phyloP scores from a whole-genome alignment of 345 rosid species.

The Bruguiera gymnorhiza region DNA sequence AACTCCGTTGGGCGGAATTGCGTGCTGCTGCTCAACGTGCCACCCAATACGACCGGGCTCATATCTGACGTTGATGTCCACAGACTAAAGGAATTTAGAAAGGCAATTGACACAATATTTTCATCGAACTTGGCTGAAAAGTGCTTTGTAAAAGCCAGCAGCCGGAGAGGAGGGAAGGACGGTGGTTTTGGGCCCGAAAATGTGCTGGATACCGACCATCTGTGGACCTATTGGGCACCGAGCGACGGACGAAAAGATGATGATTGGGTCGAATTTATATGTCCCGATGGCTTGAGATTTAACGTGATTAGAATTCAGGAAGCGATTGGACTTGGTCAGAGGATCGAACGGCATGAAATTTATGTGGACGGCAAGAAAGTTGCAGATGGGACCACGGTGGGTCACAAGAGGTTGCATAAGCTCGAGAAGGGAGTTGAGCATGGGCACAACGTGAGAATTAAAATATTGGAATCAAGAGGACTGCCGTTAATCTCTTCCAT shows the following conservation, averaged over 20 bases:
- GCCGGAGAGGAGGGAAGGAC: slow-evolving; percentile 50
- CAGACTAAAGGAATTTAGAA: slow-evolving; percentile 43
- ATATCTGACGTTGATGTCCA: slow-evolving; percentile 44
- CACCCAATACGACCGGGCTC: slow-evolving; percentile 68
- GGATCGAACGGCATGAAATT: slow-evolving; percentile 51
- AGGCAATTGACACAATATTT: slow-evolving; percentile 47
- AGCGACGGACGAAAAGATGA: slow-evolving; percentile 1
- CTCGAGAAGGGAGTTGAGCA: slow-evolving; percentile 30
- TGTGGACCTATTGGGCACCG: slow-evolving; percentile 75
- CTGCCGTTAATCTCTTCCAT: slow-evolving; percentile 61
- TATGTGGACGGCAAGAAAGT: slow-evolving; percentile 49
- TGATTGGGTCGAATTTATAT: slow-evolving; percentile 48
- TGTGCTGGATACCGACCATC: slow-evolving; percentile 49
- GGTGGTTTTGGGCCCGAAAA: slow-evolving; percentile 60
- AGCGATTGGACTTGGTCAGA: slow-evolving; percentile 67
- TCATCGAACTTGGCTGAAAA: slow-evolving; percentile 43
- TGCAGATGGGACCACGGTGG: slow-evolving; percentile 56
- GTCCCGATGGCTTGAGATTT: slow-evolving; percentile 36
- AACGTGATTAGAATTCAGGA: slow-evolving; percentile 70
- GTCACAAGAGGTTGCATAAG: slow-evolving; percentile 61
- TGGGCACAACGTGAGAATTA: slow-evolving; percentile 42
- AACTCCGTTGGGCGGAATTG: slow-evolving; percentile 68
- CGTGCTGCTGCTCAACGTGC: slow-evolving; percentile 57
- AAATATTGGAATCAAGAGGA: slow-evolving; percentile 41
- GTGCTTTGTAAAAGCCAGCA: slow-evolving; percentile 41